Percentiles rank a stretch among this genome's conserved stretches.
These are phyloP conservation scores for Rhizophagus sp. DNA, from an alignment of 192 early-diverging fungal genomes.

Conservation along the genomic window DNA sequence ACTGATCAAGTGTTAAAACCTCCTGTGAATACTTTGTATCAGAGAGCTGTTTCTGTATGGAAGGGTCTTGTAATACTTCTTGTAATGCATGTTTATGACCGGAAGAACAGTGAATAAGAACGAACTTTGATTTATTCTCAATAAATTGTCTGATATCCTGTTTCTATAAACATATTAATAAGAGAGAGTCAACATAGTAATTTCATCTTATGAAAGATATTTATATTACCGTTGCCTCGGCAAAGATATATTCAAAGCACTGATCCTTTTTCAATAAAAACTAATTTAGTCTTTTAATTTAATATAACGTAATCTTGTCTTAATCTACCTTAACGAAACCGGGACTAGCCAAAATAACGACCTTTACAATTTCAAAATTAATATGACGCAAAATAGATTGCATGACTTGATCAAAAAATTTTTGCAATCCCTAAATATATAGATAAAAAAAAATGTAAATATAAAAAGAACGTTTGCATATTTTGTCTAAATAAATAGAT, in stretches of 20 bases:
- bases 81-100: conserved; percentile 96
- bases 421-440: conserved; percentile 55
- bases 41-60: conserved; percentile 73
- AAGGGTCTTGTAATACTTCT: conserved; percentile 88
- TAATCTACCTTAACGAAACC: conserved; percentile 85
- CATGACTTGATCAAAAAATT: conserved; percentile 92
- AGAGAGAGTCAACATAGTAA: neutral
- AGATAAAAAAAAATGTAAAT: too few species aligned
- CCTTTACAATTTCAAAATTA: conserved; percentile 93
- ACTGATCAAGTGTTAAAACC: conserved; percentile 76
- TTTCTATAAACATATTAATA: conserved; percentile 43
- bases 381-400: conserved; percentile 86
- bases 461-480: neutral
- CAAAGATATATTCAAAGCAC: conserved; percentile 84
- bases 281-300: neutral
- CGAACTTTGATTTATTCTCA: conserved; percentile 85
- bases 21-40: conserved; percentile 94
- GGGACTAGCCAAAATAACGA: conserved; percentile 94
- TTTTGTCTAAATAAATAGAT: neutral
- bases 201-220: neutral
- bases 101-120: conserved; percentile 89
- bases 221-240: conserved; percentile 73
- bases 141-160: conserved; percentile 80
- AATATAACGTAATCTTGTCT: neutral
- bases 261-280: conserved; percentile 62